phyloP scores from a whole-genome alignment of 2,329 filamentous ascomycete species.

The Trichoderma atrobrunneum region DNA sequence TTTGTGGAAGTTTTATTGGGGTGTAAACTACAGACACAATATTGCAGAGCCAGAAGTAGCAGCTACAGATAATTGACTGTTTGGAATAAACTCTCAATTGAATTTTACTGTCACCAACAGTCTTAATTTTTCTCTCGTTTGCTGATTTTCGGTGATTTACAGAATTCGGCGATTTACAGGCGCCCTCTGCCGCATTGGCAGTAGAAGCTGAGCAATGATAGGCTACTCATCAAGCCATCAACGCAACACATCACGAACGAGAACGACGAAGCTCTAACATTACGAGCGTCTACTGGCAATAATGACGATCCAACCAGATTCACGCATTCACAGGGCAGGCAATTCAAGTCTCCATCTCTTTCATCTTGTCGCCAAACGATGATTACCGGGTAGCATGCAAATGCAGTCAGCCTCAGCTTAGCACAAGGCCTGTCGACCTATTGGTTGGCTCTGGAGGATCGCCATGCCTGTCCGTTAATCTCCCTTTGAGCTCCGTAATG shows the following conservation, averaged over 20 bases:
- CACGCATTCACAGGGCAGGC: background rate
- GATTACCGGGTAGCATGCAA: background rate
- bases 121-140: background rate
- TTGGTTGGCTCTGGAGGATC: constrained; percentile 8
- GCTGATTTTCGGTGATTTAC: background rate
- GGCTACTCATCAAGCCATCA: background rate
- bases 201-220: background rate
- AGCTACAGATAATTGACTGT: background rate
- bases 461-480: background rate
- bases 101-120: background rate
- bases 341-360: background rate
- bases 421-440: background rate
- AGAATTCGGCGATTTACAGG: background rate
- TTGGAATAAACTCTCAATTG: background rate
- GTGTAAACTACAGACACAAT: background rate
- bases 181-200: background rate
- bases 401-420: background rate
- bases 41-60: background rate
- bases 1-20: background rate
- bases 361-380: background rate
- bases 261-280: background rate
- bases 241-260: background rate
- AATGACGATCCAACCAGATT: background rate
- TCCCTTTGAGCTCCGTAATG: background rate
- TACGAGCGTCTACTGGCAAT: background rate